phyloP scores from a whole-genome alignment of 108 stramenopile species.

The Fragilaria radians region DNA sequence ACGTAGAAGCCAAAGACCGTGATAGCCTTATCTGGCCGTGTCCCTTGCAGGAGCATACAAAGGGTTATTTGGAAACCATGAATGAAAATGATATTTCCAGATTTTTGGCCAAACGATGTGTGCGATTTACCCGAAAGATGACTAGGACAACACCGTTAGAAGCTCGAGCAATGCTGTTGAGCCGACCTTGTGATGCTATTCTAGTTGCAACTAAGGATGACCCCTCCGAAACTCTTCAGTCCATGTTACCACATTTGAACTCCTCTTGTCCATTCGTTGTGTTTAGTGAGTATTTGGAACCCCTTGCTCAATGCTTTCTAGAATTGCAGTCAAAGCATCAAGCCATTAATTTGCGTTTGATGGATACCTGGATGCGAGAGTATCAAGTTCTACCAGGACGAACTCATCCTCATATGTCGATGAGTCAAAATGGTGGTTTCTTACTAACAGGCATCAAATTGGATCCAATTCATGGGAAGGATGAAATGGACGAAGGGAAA shows the following conservation, averaged over 20 bases:
- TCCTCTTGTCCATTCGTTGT: slow-evolving; percentile 85
- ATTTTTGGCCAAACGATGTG: slow-evolving; percentile 72
- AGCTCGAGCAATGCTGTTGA: slow-evolving; percentile 31
- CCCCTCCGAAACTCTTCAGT: slow-evolving; percentile 52
- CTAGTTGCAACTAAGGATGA: slow-evolving; percentile 70
- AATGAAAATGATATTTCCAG: slow-evolving; percentile 40
- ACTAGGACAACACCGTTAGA: slow-evolving; percentile 58
- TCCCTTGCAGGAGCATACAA: slow-evolving; percentile 45
- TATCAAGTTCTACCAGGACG: slow-evolving; percentile 83
- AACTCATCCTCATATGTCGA: slow-evolving; percentile 90
- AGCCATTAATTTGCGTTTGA: slow-evolving; percentile 79
- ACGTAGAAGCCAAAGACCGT: slow-evolving; percentile 5
- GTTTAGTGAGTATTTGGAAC: slow-evolving; percentile 83
- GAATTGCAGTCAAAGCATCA: slow-evolving; percentile 60
- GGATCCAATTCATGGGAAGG: slow-evolving; percentile 60
- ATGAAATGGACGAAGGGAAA: slow-evolving; percentile 62
- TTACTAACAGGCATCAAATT: slow-evolving; percentile 80
- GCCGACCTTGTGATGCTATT: slow-evolving; percentile 57
- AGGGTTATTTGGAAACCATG: slow-evolving; percentile 30
- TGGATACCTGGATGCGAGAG: slow-evolving; percentile 85
- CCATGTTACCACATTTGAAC: slow-evolving; percentile 62
- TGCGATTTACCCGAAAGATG: slow-evolving; percentile 68
- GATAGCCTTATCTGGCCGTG: slow-evolving; percentile 10
- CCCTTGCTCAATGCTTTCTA: slow-evolving; percentile 67
- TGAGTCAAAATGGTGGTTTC: slow-evolving; percentile 86